A percentile compares a stretch with the other conserved stretches of the same genome.
These are phyloP conservation scores for Auriscalpium vulgare DNA, from an alignment of 768 basidiomycete genomes.

Conservation along the genomic window DNA sequence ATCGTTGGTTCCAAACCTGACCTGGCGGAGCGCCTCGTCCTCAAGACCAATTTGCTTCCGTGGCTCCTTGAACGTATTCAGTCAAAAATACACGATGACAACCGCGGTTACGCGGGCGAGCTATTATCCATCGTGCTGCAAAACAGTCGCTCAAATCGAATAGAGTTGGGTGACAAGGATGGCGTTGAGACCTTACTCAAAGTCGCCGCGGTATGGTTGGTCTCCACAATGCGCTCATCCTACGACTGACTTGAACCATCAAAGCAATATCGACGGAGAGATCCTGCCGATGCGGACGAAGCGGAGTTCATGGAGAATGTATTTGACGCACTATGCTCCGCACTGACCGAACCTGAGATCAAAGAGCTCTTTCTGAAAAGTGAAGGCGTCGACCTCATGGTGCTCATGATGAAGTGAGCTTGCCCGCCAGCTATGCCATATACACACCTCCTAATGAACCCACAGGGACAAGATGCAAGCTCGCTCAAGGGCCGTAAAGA, in stretches of 20 bases:
- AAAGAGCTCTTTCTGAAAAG: slow-evolving; percentile 80
- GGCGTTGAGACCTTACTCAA: slow-evolving; percentile 75
- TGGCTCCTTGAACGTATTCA: slow-evolving; percentile 79
- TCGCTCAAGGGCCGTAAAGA: slow-evolving; percentile 80
- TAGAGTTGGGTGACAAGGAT: slow-evolving; percentile 60
- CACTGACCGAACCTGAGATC: slow-evolving; percentile 67
- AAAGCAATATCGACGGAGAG: slow-evolving; percentile 81
- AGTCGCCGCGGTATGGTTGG: slow-evolving; percentile 64
- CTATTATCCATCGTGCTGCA: slow-evolving; percentile 87
- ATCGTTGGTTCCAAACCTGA: slow-evolving; percentile 78
- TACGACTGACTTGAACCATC: slow-evolving; percentile 3
- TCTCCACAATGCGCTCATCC: neutral
- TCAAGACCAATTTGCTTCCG: slow-evolving; percentile 63
- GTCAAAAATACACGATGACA: slow-evolving; percentile 73
- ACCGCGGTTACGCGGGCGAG: slow-evolving; percentile 89
- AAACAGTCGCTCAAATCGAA: slow-evolving; percentile 57
- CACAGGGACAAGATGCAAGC: slow-evolving; percentile 76
- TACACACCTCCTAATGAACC: too few relatives aligned
- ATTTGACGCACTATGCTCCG: slow-evolving; percentile 85
- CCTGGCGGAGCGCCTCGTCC: slow-evolving; percentile 59
- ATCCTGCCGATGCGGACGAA: slow-evolving; percentile 85
- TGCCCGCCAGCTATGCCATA: too few relatives aligned
- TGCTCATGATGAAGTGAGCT: slow-evolving; percentile 92
- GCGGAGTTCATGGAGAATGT: slow-evolving; percentile 97
- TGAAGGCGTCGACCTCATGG: slow-evolving; percentile 95